These are phyloP conservation scores for Trypanosoma conorhini DNA, from an alignment of 208 protist species.

Conservation along the genomic window DNA sequence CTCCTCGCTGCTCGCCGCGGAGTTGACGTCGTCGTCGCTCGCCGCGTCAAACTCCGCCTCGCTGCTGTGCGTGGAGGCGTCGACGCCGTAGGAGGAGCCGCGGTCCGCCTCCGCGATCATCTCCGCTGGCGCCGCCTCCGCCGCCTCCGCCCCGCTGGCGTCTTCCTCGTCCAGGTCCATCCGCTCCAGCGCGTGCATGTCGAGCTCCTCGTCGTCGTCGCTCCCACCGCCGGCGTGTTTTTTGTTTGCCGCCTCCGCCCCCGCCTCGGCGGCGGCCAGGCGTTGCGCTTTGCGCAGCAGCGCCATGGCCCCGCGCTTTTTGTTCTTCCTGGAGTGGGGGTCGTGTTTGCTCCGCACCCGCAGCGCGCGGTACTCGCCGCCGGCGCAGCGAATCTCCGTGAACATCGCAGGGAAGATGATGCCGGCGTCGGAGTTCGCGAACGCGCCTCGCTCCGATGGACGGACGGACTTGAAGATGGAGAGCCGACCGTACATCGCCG, in stretches of 20 bases:
- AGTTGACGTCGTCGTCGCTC: conserved; percentile 45
- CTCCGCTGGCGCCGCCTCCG: conserved; percentile 20
- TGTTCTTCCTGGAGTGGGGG: conserved; percentile 23
- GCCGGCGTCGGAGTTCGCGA: conserved; percentile 60
- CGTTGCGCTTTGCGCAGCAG: conserved; percentile 36
- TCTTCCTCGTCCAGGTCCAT: conserved; percentile 19
- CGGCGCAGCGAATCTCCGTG: conserved; percentile 57
- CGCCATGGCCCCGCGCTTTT: conserved; percentile 30
- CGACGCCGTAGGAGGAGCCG: conserved; percentile 29
- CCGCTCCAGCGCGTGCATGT: conserved; percentile 15
- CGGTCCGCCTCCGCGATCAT: conserved; percentile 41
- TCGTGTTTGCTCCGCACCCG: conserved; percentile 52
- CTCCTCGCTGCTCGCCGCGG: conserved; percentile 9
- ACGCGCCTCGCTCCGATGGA: conserved; percentile 61
- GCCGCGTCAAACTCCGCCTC: conserved; percentile 23
- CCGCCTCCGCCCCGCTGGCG: conserved; percentile 9
- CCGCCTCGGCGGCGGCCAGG: conserved; percentile 7
- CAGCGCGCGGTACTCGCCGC: conserved; percentile 42
- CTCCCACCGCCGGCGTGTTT: not conserved
- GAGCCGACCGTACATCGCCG: conserved; percentile 69
- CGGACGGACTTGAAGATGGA: conserved; percentile 81
- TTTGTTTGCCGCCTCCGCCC: conserved; percentile 10
- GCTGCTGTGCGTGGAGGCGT: conserved; percentile 28
- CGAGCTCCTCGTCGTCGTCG: conserved; percentile 23
- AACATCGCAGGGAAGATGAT: conserved; percentile 84